Conservation (phyloP, 2,329 filamentous ascomycete genomes). For the Dactylellina leptospora region DNA sequence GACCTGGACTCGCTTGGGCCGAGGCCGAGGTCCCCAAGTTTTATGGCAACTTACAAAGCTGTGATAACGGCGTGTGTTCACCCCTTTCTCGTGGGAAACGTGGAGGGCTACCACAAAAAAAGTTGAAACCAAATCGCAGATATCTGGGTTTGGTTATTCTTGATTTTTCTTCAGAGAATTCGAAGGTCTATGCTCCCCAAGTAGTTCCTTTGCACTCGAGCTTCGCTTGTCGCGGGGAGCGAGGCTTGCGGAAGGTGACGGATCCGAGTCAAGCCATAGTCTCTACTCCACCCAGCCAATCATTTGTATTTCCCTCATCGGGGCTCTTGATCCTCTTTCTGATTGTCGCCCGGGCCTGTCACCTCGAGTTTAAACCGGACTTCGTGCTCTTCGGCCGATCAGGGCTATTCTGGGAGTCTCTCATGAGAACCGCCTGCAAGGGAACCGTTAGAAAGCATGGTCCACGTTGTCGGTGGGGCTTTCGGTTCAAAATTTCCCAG, state of each 20-base stretch:
- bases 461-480: constrained; percentile 27
- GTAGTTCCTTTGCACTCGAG: too few species aligned
- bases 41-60: neutral
- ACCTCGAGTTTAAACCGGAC: neutral
- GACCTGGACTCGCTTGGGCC: constrained; percentile 8
- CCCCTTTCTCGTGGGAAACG: too few species aligned
- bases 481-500: constrained; percentile 4
- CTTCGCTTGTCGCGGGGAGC: too few species aligned
- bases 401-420: constrained; percentile 10
- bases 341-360: neutral
- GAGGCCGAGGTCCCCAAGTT: neutral
- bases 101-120: too few species aligned
- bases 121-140: too few species aligned
- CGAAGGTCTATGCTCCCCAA: too few species aligned
- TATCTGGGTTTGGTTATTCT: too few species aligned
- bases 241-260: constrained; percentile 11
- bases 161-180: neutral
- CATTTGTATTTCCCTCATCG: neutral
- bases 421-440: constrained; percentile 15
- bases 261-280: constrained; percentile 11
- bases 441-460: constrained; percentile 23
- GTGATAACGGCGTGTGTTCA: too few species aligned
- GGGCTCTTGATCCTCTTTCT: constrained; percentile 2
- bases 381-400: constrained; percentile 16
- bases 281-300: constrained; percentile 10